These are phyloP conservation scores for Clonostachys chloroleuca DNA, from an alignment of 2,329 filamentous ascomycete species.

Conservation along the genomic window DNA sequence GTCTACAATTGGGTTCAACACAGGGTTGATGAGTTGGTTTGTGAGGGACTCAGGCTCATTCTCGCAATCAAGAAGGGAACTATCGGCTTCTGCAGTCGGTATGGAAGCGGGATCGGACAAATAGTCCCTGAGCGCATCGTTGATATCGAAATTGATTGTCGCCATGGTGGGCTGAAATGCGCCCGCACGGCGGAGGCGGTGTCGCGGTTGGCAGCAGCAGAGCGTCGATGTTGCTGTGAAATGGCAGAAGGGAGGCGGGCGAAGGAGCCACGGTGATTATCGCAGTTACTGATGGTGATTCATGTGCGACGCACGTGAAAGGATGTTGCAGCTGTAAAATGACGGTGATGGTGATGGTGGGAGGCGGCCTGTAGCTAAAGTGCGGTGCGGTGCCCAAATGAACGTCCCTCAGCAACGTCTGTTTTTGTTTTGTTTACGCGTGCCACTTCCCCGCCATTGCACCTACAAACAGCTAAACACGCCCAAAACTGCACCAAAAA, in stretches of 20 bases:
- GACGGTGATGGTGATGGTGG: conserved; percentile 2
- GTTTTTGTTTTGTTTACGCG: conserved; percentile 15
- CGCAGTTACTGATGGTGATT: conserved; percentile 3
- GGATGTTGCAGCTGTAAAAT: conserved; percentile 2
- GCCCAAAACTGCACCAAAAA: too few relatives aligned
- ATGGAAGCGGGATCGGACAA: conserved; percentile 87
- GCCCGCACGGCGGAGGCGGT: too few relatives aligned
- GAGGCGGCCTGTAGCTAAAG: conserved; percentile 1
- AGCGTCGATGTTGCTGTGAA: not conserved
- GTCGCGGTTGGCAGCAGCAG: too few relatives aligned
- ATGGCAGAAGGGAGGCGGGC: not conserved
- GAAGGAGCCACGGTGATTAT: not conserved
- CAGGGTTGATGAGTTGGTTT: conserved; percentile 72
- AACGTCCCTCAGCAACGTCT: conserved; percentile 14
- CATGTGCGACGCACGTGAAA: not conserved
- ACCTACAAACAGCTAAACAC: too few relatives aligned
- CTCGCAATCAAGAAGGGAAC: conserved; percentile 84
- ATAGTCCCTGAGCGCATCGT: conserved; percentile 93
- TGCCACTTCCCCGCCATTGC: too few relatives aligned
- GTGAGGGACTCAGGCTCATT: conserved; percentile 83
- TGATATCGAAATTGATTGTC: conserved; percentile 88
- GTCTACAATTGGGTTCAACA: conserved; percentile 89
- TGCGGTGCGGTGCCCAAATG: not conserved
- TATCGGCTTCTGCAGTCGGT: conserved; percentile 79
- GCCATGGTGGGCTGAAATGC: conserved; percentile 45